A percentile compares a stretch with the other conserved stretches of the same genome.
phyloP scores from a whole-genome alignment of 2,329 filamentous ascomycete species.

The Aspergillus fumigatiaffinis region DNA sequence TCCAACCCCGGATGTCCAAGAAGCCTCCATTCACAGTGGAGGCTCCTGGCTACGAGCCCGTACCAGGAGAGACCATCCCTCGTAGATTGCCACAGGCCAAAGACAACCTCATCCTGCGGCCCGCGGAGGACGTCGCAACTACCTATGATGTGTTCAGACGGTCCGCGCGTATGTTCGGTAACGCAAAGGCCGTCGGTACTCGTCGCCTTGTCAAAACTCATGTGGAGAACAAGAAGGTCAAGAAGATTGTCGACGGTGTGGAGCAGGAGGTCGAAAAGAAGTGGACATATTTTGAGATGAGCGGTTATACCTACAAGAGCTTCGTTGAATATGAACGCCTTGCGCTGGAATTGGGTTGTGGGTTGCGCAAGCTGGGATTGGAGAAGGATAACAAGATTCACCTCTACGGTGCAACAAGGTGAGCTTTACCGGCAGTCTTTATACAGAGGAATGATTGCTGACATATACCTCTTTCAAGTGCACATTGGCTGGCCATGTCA shows the following conservation, averaged over 20 bases:
- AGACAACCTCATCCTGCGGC: conserved; percentile 63
- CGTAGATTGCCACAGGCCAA: conserved; percentile 69
- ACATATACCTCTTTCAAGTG: conserved; percentile 43
- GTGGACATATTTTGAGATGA: conserved; percentile 86
- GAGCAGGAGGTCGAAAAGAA: conserved; percentile 80
- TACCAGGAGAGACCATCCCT: conserved; percentile 79
- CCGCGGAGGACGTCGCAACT: conserved; percentile 67
- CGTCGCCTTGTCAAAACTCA: conserved; percentile 74
- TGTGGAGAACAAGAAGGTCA: conserved; percentile 80
- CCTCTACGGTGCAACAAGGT: conserved; percentile 81
- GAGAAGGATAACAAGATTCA: conserved; percentile 66
- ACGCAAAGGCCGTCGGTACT: conserved; percentile 64
- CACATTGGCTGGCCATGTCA: conserved; percentile 79
- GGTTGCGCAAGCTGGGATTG: conserved; percentile 70
- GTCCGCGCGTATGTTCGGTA: conserved; percentile 60
- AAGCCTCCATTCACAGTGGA: conserved; percentile 74
- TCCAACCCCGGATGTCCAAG: conserved; percentile 55
- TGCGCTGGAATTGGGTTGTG: conserved; percentile 66
- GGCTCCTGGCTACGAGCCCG: conserved; percentile 61
- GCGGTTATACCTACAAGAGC: conserved; percentile 69
- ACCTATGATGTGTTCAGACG: conserved; percentile 74
- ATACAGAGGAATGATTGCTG: conserved; percentile 1
- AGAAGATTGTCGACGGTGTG: conserved; percentile 81
- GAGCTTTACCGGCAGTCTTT: conserved; percentile 22
- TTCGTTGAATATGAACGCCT: conserved; percentile 75